Conservation (phyloP, 257 asterid species). For the Avicennia marina region DNA sequence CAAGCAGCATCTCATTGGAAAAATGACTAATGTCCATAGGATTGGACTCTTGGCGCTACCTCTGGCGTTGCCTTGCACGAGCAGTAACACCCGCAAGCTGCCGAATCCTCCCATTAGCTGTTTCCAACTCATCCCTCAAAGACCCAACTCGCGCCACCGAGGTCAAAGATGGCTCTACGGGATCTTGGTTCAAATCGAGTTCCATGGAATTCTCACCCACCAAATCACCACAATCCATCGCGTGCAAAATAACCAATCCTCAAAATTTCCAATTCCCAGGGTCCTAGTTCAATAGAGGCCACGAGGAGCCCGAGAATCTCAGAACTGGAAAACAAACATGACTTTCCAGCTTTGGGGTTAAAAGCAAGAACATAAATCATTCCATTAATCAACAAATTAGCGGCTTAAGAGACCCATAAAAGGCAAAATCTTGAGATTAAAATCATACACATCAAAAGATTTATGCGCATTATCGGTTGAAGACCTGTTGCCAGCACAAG, state of each 20-base stretch:
- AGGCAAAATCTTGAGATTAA: background rate
- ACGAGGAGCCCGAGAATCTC: background rate
- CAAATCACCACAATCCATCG: conserved; percentile 48
- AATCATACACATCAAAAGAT: background rate
- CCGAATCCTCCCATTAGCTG: conserved; percentile 58
- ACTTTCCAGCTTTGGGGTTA: background rate
- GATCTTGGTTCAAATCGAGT: conserved; percentile 82
- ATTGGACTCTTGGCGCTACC: conserved; percentile 47
- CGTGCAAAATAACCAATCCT: conserved; percentile 6
- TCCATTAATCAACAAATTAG: background rate
- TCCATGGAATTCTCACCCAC: conserved; percentile 53
- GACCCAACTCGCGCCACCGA: conserved; percentile 44
- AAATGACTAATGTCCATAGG: conserved; percentile 21
- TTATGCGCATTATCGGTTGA: background rate
- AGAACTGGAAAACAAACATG: background rate
- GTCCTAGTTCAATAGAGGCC: too few relatives aligned
- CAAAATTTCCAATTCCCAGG: conserved; percentile 19
- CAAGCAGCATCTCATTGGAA: conserved; percentile 23
- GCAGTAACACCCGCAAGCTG: conserved; percentile 78
- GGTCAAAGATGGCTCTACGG: conserved; percentile 35
- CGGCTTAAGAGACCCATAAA: background rate
- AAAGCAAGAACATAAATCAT: background rate
- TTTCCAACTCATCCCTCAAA: conserved; percentile 46
- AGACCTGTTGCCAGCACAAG: too few relatives aligned
- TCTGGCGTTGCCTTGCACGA: conserved; percentile 67